These are phyloP conservation scores for Colletotrichum lupini DNA, from an alignment of 2,329 filamentous ascomycete species.

Conservation along the genomic window DNA sequence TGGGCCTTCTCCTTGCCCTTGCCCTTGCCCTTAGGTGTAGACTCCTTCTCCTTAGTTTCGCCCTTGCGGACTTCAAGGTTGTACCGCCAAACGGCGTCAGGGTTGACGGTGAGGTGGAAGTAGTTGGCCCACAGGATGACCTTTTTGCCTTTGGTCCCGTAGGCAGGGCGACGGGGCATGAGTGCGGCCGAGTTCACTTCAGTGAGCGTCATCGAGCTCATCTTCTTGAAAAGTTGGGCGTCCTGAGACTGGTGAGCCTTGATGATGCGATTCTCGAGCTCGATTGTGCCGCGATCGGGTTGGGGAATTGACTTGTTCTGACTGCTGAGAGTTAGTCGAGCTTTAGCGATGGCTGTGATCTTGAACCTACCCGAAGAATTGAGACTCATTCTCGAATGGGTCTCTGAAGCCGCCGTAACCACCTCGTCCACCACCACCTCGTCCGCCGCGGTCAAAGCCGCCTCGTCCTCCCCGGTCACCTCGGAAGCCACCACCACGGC, in stretches of 20 bases:
- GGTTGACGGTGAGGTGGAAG: constrained; percentile 56
- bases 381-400: constrained; percentile 35
- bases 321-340: constrained; percentile 13
- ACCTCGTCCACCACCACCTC: constrained; percentile 35
- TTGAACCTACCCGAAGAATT: constrained; percentile 28
- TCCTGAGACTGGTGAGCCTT: constrained; percentile 42
- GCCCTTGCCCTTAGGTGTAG: constrained; percentile 18
- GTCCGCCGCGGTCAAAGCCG: constrained; percentile 17
- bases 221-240: constrained; percentile 45
- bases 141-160: constrained; percentile 54
- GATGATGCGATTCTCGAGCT: constrained; percentile 56
- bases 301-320: constrained; percentile 28
- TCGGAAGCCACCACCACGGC: constrained; percentile 26
- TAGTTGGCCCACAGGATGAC: constrained; percentile 67
- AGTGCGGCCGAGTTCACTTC: constrained; percentile 26
- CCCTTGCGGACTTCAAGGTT: constrained; percentile 49
- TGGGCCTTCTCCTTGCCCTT: constrained; percentile 24
- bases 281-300: constrained; percentile 42
- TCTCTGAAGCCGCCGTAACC: constrained; percentile 35
- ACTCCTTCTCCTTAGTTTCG: constrained; percentile 21
- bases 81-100: constrained; percentile 56
- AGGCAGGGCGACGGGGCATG: constrained; percentile 60
- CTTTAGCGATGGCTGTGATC: constrained; percentile 28
- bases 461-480: constrained; percentile 24
- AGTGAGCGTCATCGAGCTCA: constrained; percentile 48